Evolutionary conservation across 2,329 filamentous ascomycete species (phyloP).

Genomic region (Pestalotiopsis sp.): DNA sequence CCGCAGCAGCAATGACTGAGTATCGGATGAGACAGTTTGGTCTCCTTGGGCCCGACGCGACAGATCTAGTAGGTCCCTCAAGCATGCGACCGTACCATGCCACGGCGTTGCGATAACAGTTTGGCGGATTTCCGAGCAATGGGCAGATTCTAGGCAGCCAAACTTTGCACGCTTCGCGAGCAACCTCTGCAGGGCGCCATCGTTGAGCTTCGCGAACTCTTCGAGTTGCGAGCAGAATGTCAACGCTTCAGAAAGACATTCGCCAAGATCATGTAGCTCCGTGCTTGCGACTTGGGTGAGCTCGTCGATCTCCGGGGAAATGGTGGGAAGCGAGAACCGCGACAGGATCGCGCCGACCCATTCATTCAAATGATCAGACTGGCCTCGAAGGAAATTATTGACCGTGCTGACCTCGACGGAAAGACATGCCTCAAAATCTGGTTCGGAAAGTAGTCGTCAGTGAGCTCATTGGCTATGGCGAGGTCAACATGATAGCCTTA

Average conservation of each 20-base stretch:
- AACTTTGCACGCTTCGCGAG: slow-evolving; percentile 4
- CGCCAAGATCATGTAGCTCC: slow-evolving; percentile 13
- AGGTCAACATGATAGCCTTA: neutral
- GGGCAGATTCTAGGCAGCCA: neutral
- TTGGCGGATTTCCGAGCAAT: neutral
- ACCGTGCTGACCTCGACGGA: neutral
- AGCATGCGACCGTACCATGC: neutral
- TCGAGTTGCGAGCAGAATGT: slow-evolving; percentile 8
- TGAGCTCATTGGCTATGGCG: neutral
- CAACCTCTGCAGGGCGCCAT: slow-evolving; percentile 13
- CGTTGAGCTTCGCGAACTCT: slow-evolving; percentile 11
- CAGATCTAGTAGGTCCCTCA: neutral
- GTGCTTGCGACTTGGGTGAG: neutral
- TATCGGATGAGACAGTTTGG: neutral
- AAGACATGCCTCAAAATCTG: slow-evolving; percentile 11
- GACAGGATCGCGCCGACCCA: slow-evolving; percentile 8
- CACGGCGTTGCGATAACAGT: slow-evolving; percentile 7
- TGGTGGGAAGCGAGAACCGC: slow-evolving; percentile 7
- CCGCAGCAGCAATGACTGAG: slow-evolving; percentile 11
- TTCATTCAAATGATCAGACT: slow-evolving; percentile 7
- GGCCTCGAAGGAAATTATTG: slow-evolving; percentile 8
- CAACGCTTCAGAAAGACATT: slow-evolving; percentile 9
- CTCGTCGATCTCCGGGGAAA: neutral
- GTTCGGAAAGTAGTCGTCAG: slow-evolving; percentile 7
- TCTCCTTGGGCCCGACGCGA: neutral